phyloP scores from a whole-genome alignment of 2,329 filamentous ascomycete genomes.

The Colletotrichum sp. region DNA sequence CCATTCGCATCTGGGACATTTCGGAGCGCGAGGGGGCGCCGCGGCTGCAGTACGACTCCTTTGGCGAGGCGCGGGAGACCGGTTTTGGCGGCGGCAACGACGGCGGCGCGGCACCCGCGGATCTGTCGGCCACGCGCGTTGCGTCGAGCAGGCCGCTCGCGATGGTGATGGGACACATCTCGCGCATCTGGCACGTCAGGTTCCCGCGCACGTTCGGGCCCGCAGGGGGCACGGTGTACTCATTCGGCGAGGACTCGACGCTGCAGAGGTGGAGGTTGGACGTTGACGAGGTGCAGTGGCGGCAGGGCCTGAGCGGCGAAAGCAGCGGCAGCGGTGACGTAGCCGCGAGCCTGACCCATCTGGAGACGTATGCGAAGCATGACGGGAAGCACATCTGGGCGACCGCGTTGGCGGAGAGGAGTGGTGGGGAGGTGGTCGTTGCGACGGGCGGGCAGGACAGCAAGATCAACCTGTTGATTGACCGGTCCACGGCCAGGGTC shows the following conservation, averaged over 20 bases:
- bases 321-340: conserved; percentile 1
- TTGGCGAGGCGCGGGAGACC: conserved; percentile 56
- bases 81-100: conserved; percentile 57
- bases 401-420: conserved; percentile 48
- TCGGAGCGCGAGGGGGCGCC: conserved; percentile 48
- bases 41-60: conserved; percentile 26
- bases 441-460: conserved; percentile 89
- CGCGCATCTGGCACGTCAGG: conserved; percentile 86
- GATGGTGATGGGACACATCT: conserved; percentile 82
- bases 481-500: conserved; percentile 7
- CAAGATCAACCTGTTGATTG: conserved; percentile 56
- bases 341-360: conserved; percentile 48
- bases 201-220: conserved; percentile 54
- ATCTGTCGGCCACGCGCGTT: conserved; percentile 27
- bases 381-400: conserved; percentile 93
- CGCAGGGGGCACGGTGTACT: conserved; percentile 61
- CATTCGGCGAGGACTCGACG: conserved; percentile 85
- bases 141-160: conserved; percentile 58
- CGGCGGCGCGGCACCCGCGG: conserved; percentile 26
- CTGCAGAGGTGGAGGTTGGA: conserved; percentile 72
- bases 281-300: conserved; percentile 31
- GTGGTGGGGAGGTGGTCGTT: conserved; percentile 44
- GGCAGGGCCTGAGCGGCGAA: background rate
- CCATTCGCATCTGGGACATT: conserved; percentile 87
- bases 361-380: conserved; percentile 68